These are phyloP conservation scores for Hypoxylon sp. DNA, from an alignment of 2,329 filamentous ascomycete species.

Conservation along the genomic window DNA sequence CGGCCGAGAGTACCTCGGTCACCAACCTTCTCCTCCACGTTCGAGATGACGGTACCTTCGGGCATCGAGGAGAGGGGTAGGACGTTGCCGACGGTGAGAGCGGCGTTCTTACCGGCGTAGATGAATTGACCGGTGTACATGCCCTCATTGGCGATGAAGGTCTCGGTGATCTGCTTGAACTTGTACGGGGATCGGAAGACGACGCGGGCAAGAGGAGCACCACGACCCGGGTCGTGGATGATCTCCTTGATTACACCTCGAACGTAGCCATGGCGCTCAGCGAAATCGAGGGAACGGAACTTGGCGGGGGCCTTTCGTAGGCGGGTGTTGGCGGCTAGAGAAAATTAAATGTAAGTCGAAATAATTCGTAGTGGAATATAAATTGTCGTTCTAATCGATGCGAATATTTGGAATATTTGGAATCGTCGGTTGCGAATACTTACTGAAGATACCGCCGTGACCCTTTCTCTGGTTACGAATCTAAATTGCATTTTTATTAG, in stretches of 20 bases:
- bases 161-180: constrained; percentile 98
- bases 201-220: constrained; percentile 97
- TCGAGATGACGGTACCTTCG: constrained; percentile 99
- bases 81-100: constrained; percentile 96
- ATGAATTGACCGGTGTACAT: constrained; percentile 99
- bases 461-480: constrained; percentile 74
- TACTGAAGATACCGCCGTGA: constrained; percentile 57
- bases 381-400: constrained; percentile 19
- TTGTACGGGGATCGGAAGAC: constrained; percentile 98
- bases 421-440: constrained; percentile 41
- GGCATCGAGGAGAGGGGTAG: constrained; percentile 94
- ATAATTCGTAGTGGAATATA: constrained; percentile 6
- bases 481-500: constrained; percentile 50
- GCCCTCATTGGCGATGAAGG: constrained; percentile 99
- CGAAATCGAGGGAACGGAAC: constrained; percentile 97
- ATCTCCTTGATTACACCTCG: constrained; percentile 99
- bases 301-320: constrained; percentile 96
- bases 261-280: constrained; percentile 97
- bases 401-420: constrained; percentile 9
- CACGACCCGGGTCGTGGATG: constrained; percentile 98
- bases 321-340: constrained; percentile 82
- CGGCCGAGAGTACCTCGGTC: constrained; percentile 97
- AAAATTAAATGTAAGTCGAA: constrained; percentile 43
- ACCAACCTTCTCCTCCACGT: constrained; percentile 99
- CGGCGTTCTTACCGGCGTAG: constrained; percentile 99